Evolutionary conservation across 805 yeast species (phyloP), one percentile per base, ranked within the genome.

Genomic region (Starmera quercuum): DNA sequence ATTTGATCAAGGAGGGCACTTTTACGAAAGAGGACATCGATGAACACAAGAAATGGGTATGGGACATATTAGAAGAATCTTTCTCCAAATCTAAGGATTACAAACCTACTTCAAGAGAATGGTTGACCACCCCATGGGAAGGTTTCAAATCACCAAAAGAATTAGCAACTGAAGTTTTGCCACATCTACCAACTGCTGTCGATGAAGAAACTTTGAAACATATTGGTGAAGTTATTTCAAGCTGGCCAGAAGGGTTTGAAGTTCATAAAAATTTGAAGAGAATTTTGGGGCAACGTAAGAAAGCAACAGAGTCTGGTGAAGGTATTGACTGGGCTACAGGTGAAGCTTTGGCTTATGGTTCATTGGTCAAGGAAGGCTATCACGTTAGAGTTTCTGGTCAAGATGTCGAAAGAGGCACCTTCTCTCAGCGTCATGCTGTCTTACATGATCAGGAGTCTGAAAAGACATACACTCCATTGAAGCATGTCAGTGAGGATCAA

Each of bases 391-490:
- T 92, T 33, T 84, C 96, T 30, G 99, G 99, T 61, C 97, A 92
- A 72, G 99, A 92, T 75, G 97, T 92, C 46, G 98, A 92, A 75
- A 87, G 99, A 78, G 99, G 99, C 72, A 92, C 99, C 26, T 90
- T 92, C 75, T 92, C 98, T 35, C 99, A 92, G 71, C 90, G 99
- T 69, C 99, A 92, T 59, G 90, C 97, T 38, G 97, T 92, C 31
- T 71, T 92, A 61, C 98, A 92, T 61, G 98, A 92, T 64, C 99
- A 92, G 69, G 68, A 76, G 35, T 78, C 83, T 31, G 97, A 88
- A 64, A 65, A 66, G 31, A 78, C 84, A 20, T 78, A 83, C 67
- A 80, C 86, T 39, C 97, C 98, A 52, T 74, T 92, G 60, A 75
- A 83, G 63, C 71, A 83, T 57, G 67, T 90, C 47, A 66, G 76